These are phyloP conservation scores for Talinum fruticosum DNA, from an alignment of 148 eudicot species.

Conservation along the genomic window DNA sequence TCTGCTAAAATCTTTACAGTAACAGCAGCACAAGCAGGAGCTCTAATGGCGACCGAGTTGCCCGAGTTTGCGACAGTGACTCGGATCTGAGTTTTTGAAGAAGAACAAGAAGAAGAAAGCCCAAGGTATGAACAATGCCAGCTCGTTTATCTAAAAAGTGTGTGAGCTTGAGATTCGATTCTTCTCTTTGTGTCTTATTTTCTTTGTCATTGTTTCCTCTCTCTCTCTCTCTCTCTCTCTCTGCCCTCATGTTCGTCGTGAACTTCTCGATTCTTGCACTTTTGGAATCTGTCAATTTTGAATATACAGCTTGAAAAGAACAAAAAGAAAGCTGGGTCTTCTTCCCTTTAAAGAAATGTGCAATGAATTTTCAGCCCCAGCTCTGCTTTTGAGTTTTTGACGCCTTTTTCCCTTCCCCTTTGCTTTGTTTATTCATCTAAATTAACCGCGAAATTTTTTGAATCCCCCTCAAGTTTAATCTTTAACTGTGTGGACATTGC, in stretches of 20 bases:
- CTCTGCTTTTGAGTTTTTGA: constrained; percentile 31
- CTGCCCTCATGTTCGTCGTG: neutral
- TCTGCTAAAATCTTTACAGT: neutral
- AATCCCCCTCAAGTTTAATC: neutral
- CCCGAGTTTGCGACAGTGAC: constrained; percentile 1
- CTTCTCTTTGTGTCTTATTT: constrained; percentile 10
- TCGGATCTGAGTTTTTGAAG: constrained; percentile 21
- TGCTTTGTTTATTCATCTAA: neutral
- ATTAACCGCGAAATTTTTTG: constrained; percentile 26
- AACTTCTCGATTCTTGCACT: constrained; percentile 20
- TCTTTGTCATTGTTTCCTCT: neutral
- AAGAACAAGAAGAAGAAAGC: neutral
- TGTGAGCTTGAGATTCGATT: constrained; percentile 20
- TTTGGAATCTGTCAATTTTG: neutral
- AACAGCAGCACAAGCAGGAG: neutral
- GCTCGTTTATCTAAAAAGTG: constrained; percentile 12
- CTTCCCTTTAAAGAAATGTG: neutral
- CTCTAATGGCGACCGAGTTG: neutral
- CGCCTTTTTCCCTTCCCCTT: neutral
- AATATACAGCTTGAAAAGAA: neutral
- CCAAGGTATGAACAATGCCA: neutral
- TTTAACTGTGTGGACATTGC: constrained; percentile 15
- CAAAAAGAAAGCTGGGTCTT: neutral
- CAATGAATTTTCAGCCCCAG: neutral
- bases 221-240: neutral